Base-by-base conservation (phyloP, 345 rosid genomes). In the Salix koriyanagi region DNA sequence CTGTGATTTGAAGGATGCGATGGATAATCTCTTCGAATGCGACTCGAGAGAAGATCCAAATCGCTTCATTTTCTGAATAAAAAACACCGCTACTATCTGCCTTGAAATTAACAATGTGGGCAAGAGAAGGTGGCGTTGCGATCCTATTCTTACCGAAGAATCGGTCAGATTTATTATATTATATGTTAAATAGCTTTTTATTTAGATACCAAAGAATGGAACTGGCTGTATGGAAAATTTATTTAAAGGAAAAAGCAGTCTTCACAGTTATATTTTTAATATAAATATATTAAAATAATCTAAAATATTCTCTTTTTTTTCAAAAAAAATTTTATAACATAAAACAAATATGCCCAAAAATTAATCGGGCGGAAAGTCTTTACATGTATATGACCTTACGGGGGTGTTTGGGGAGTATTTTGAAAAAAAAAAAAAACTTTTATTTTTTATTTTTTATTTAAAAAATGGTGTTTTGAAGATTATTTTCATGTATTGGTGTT, bases 21-120 rank as follows among this genome's bases (percentile, higher is more conserved):
- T 36, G 12, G 30, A 56, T 58, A 42, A 32, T 32, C 34, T 37
- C 61, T 16, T 28, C 64, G 70, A 69, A 76, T 37, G 44, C 64
- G 65, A 54, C 70, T 2, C 16, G 65, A 50, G 75, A 61, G 46
- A 60, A 75, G 66, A 70, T 79, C 75, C 76, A 74, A 71, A 48
- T 76, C 42, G 84, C 77, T 79, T 34, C 74, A 75, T 58, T 82
- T 82, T 71, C 73, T 76, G 62, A 67, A 71, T 18, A 67, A 11
- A 64, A 60, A 70, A 16, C 7, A 65, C 9, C 7, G 74, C 32
- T 65, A 70, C 58, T 30, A 83, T 76, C 54, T 80, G 84, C 86
- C 83, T 82, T 60, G 86, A 76, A 79, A 84, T 69, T 70, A 79
- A 83, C 89, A 7, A 36, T 5, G 1, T 36, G 81, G 77, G 77